Conservation (phyloP, 768 basidiomycete genomes). For the Trametes cinnabarina region DNA sequence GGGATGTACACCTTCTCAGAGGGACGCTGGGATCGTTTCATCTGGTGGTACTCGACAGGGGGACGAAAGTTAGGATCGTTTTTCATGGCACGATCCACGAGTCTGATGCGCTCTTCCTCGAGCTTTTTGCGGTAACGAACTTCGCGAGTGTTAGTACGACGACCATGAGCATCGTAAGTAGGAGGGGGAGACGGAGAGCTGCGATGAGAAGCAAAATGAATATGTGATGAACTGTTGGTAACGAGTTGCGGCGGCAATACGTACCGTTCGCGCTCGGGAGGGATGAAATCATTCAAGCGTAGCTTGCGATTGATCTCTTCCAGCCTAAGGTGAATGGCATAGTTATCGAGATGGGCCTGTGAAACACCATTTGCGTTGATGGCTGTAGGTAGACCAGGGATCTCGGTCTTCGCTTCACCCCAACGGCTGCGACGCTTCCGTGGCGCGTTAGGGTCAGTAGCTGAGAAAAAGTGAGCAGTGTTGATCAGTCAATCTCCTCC, state of each 20-base stretch:
- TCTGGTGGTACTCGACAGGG: slow-evolving; percentile 93
- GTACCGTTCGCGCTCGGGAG: slow-evolving; percentile 93
- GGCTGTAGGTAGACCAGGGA: slow-evolving; percentile 91
- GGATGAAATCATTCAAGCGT: slow-evolving; percentile 89
- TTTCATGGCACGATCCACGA: slow-evolving; percentile 96
- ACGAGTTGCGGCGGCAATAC: slow-evolving; percentile 22
- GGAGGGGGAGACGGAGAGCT: slow-evolving; percentile 97
- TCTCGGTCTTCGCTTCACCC: slow-evolving; percentile 91
- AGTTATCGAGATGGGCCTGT: slow-evolving; percentile 94
- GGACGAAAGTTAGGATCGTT: slow-evolving; percentile 98
- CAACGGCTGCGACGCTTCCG: slow-evolving; percentile 96
- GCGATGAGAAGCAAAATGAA: slow-evolving; percentile 2
- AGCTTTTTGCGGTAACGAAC: slow-evolving; percentile 96
- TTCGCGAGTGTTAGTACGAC: slow-evolving; percentile 97
- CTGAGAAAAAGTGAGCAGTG: slow-evolving; percentile 28
- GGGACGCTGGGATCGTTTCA: slow-evolving; percentile 90
- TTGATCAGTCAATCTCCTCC: slow-evolving; percentile 57
- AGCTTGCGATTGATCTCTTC: slow-evolving; percentile 98
- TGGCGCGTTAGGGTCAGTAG: slow-evolving; percentile 73
- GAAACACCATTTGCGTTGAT: slow-evolving; percentile 93
- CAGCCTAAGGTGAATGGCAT: slow-evolving; percentile 91
- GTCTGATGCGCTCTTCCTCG: slow-evolving; percentile 86
- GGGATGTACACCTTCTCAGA: slow-evolving; percentile 99
- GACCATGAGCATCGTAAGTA: slow-evolving; percentile 95
- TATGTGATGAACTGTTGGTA: neutral